These are phyloP conservation scores for Trichophyton simii DNA, from an alignment of 2,329 filamentous ascomycete genomes.

Conservation along the genomic window DNA sequence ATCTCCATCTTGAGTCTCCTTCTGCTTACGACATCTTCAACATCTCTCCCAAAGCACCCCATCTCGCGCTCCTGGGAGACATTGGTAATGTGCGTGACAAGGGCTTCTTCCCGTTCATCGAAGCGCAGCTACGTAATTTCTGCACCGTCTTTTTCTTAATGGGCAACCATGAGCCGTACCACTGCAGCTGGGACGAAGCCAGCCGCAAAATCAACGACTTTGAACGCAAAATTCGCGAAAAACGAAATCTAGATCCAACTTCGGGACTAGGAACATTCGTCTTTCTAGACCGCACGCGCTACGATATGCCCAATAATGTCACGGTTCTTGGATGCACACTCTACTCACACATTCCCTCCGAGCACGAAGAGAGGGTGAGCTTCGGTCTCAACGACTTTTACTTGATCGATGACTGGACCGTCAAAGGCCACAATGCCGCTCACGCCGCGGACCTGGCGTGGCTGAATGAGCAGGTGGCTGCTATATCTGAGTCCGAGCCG, in stretches of 20 bases:
- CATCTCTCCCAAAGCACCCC: constrained; percentile 36
- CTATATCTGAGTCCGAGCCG: constrained; percentile 21
- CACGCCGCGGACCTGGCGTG: constrained; percentile 27
- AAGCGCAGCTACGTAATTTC: constrained; percentile 38
- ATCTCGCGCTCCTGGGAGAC: constrained; percentile 46
- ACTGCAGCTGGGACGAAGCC: constrained; percentile 19
- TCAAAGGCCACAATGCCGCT: constrained; percentile 21
- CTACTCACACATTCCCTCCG: constrained; percentile 36
- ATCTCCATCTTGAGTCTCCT: constrained; percentile 44
- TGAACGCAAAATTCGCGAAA: background rate
- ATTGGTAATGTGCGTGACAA: constrained; percentile 39
- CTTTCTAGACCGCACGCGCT: constrained; percentile 30
- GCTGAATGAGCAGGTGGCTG: constrained; percentile 27
- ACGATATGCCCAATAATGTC: constrained; percentile 26
- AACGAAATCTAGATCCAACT: background rate
- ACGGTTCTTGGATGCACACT: constrained; percentile 39
- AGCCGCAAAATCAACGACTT: too few species aligned
- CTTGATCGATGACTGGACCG: constrained; percentile 28
- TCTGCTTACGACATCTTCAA: constrained; percentile 41
- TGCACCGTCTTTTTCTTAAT: constrained; percentile 40
- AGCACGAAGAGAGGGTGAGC: constrained; percentile 27
- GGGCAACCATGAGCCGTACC: constrained; percentile 47
- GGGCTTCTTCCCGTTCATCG: constrained; percentile 38
- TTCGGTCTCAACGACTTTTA: constrained; percentile 43
- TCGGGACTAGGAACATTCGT: constrained; percentile 25